Percentiles rank a stretch among this genome's conserved stretches.
Conservation (phyloP, 129 eudicot species). For the Flaveria brownii region DNA sequence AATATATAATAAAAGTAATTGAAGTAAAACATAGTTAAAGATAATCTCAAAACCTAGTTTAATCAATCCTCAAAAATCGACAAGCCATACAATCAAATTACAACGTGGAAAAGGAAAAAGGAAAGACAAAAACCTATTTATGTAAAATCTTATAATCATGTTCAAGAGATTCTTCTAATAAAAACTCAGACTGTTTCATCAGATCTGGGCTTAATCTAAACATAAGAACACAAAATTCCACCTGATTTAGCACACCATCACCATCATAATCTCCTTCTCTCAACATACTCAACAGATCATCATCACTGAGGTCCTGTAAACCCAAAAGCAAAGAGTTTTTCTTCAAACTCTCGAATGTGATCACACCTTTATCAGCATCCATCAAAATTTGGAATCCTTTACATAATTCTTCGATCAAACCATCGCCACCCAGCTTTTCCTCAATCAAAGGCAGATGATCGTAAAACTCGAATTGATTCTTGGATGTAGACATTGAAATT, state of each 20-base stretch:
- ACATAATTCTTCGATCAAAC: conserved; percentile 70
- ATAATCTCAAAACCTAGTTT: neutral
- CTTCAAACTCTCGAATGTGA: conserved; percentile 80
- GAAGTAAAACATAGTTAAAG: neutral
- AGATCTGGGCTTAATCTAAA: conserved; percentile 82
- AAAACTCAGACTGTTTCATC: conserved; percentile 69
- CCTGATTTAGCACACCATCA: conserved; percentile 71
- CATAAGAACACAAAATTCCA: conserved; percentile 92
- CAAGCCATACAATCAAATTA: conserved; percentile 9
- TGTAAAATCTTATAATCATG: conserved; percentile 31
- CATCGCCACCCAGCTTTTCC: conserved; percentile 81
- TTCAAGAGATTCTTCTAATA: conserved; percentile 66
- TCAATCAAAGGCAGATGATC: conserved; percentile 74
- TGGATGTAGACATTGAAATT: conserved; percentile 41
- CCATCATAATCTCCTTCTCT: conserved; percentile 76
- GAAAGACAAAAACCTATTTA: neutral
- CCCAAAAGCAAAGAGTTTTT: conserved; percentile 59
- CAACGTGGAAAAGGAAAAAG: neutral
- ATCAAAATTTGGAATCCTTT: conserved; percentile 65
- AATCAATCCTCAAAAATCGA: conserved; percentile 7
- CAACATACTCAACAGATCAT: conserved; percentile 61
- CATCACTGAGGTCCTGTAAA: conserved; percentile 58
- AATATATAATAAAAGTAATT: no score
- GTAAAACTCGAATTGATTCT: conserved; percentile 42
- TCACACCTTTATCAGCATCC: conserved; percentile 69